Base-by-base conservation (phyloP, 805 yeast species). In the Sugiyamaella chiloensis region DNA sequence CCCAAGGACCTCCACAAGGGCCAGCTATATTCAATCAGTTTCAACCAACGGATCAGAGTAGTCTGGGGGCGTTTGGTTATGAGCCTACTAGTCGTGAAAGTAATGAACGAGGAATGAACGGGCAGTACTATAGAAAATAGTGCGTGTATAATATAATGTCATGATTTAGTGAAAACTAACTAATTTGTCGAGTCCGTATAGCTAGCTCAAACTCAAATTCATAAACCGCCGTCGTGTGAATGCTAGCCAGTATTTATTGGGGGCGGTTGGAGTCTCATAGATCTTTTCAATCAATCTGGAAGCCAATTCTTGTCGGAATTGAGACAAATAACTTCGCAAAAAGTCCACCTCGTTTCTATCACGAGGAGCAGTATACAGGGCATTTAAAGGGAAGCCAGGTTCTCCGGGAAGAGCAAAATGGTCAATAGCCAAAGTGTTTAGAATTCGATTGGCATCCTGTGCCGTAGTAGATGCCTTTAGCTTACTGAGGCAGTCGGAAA, bases 181-280 rank as follows among this genome's bases (percentile, higher is more conserved):
- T 31, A 31, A 31, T 26, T 14, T 17, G 12, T 14, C 17, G 6
- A 29, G 16, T 29, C 12, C 34, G 6, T 29, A 8, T 11, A 26
- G 29, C 27, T 31, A 32, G 30, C 52, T 84, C 59, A 87, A 74
- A 57, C 85, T 79, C 68, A 90, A 87, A 71, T 93, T 93, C 99
- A 93, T 93, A 66, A 93, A 93, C 65, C 87, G 81, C 70, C 95
- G 85, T 71, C 93, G 83, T 32, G 96, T 86, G 67, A 93, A 93
- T 1, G 97, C 96, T 60, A 93, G 71, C 99, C 99, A 93, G 70
- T 78, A 83, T 61, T 91, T 93, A 59, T 91, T 85, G 31, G 99
- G 98, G 16, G 34, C 54, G 30, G 60, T 62, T 43, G 70, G 71
- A 44, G 77, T 80, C 12, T 79, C 85, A 63, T 86, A 88, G 37